These are phyloP conservation scores for Eutrema japonicum DNA, from an alignment of 345 rosid species.

Conservation along the genomic window DNA sequence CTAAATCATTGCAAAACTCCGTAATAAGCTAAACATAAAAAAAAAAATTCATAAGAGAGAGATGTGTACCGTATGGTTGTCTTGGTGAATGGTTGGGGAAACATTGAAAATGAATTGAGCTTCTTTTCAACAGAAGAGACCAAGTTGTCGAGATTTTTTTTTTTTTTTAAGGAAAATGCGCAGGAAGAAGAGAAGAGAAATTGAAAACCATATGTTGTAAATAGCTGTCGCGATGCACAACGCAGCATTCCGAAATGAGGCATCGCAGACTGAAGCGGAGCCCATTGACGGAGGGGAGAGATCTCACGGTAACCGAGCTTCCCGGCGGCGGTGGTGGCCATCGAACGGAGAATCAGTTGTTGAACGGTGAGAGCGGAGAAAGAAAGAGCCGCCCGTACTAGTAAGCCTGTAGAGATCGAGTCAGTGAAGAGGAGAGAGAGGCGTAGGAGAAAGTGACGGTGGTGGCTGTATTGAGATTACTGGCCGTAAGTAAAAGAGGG, in stretches of 20 bases:
- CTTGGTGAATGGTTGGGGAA: slow-evolving; percentile 53
- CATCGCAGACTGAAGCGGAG: slow-evolving; percentile 49
- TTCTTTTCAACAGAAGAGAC: slow-evolving; percentile 66
- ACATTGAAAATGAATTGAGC: slow-evolving; percentile 52
- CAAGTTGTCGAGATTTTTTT: slow-evolving; percentile 43
- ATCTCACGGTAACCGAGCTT: slow-evolving; percentile 48
- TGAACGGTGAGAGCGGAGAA: slow-evolving; percentile 21
- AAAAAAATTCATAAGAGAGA: too few species aligned
- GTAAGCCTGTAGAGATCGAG: slow-evolving; percentile 39
- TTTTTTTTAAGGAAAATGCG: background rate
- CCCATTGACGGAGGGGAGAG: slow-evolving; percentile 53
- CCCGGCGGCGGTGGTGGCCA: slow-evolving; percentile 59
- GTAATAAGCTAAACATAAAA: too few species aligned
- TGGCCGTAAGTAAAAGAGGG: too few species aligned
- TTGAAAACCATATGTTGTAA: slow-evolving; percentile 59
- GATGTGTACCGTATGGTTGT: slow-evolving; percentile 49
- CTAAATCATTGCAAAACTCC: background rate
- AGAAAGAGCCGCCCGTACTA: background rate
- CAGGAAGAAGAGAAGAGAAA: background rate
- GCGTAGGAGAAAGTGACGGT: background rate
- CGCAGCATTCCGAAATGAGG: slow-evolving; percentile 51
- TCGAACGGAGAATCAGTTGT: slow-evolving; percentile 36
- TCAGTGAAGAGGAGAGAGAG: slow-evolving; percentile 1
- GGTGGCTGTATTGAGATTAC: too few species aligned
- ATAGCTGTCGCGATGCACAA: slow-evolving; percentile 49